Evolutionary conservation across 352 stramenopile genomes (phyloP), one percentile per base, ranked within the genome.

Genomic region (Globisporangium camurandrum): DNA sequence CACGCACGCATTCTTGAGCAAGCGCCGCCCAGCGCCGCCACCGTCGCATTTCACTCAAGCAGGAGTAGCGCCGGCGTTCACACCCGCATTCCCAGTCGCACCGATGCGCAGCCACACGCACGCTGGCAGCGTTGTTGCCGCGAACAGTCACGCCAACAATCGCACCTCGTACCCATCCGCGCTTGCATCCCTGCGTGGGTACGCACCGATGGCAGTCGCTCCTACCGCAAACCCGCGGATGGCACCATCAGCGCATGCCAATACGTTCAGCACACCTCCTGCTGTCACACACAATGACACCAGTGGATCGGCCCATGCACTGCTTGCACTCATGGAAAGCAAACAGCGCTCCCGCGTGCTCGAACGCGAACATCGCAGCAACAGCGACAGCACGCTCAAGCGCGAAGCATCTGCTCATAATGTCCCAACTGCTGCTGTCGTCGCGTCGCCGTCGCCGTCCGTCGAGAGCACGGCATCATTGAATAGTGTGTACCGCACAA

Each of bases 321-420:
- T 61, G 19, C 48, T 53, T n/a, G 34, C 49, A 22, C 55, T 61
- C 33, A 61, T 49, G 49, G 43, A 49, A 19, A 28, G 26, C 11
- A 34, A 31, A 28, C 37, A 27, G 12, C 37, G n/a, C 36, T 22
- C 9, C 30, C 9, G 8, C 30, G 30, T n/a, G n/a, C n/a, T n/a
- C n/a, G n/a, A n/a, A n/a, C n/a, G n/a, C n/a, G n/a, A n/a, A n/a
- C n/a, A n/a, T n/a, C n/a, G n/a, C n/a, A n/a, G n/a, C n/a, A n/a
- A n/a, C n/a, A n/a, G n/a, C n/a, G n/a, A n/a, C n/a, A n/a, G n/a
- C n/a, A n/a, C n/a, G n/a, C n/a, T n/a, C n/a, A n/a, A n/a, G n/a
- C n/a, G n/a, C n/a, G n/a, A n/a, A n/a, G n/a, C n/a, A n/a, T n/a
- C n/a, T n/a, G n/a, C n/a, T n/a, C n/a, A n/a, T n/a, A n/a, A n/a